A percentile compares a stretch with the other conserved stretches of the same genome.
Conservation (phyloP, 2,329 filamentous ascomycete genomes). For the Pseudonectria buxi region DNA sequence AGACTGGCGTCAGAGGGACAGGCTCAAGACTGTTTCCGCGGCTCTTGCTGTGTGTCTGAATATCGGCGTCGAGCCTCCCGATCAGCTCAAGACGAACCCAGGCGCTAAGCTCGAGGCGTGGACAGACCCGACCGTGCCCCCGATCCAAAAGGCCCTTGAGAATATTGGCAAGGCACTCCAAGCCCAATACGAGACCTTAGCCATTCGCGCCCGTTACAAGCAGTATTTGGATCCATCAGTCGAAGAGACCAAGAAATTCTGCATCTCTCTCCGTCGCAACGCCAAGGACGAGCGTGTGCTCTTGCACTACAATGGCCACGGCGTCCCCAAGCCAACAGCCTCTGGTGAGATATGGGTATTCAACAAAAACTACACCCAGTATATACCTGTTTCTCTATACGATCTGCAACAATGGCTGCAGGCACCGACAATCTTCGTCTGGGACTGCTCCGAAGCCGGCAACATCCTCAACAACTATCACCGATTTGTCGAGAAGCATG, state of each 20-base stretch:
- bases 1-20: slow-evolving; percentile 96
- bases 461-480: slow-evolving; percentile 95
- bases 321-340: slow-evolving; percentile 88
- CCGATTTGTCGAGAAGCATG: slow-evolving; percentile 89
- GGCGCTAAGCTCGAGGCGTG: slow-evolving; percentile 93
- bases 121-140: slow-evolving; percentile 82
- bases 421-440: slow-evolving; percentile 92
- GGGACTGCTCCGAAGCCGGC: slow-evolving; percentile 94
- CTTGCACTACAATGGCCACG: slow-evolving; percentile 98
- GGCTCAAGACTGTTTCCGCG: slow-evolving; percentile 92
- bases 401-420: slow-evolving; percentile 95
- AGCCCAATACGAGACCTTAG: slow-evolving; percentile 90
- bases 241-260: slow-evolving; percentile 96
- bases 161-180: slow-evolving; percentile 96
- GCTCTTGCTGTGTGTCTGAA: slow-evolving; percentile 92
- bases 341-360: slow-evolving; percentile 99
- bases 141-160: slow-evolving; percentile 78
- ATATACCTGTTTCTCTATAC: slow-evolving; percentile 93
- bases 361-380: slow-evolving; percentile 97
- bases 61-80: slow-evolving; percentile 93
- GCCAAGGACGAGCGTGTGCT: slow-evolving; percentile 93
- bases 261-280: slow-evolving; percentile 79
- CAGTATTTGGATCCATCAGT: slow-evolving; percentile 94
- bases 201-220: slow-evolving; percentile 93
- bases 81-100: slow-evolving; percentile 91